phyloP scores from a whole-genome alignment of 306 rosid species.

The Datisca glomerata region DNA sequence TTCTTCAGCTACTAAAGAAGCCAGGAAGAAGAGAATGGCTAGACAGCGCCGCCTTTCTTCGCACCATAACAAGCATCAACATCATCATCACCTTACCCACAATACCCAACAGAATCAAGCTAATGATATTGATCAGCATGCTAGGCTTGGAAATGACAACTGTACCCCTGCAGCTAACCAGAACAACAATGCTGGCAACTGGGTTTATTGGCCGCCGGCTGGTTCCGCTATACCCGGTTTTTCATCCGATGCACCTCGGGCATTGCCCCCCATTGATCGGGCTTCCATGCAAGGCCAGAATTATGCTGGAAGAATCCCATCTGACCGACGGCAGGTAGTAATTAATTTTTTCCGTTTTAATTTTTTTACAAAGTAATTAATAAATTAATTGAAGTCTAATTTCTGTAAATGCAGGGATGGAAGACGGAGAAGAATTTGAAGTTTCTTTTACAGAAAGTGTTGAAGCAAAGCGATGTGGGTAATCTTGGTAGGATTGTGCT shows the following conservation, averaged over 20 bases:
- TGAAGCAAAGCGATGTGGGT: constrained; percentile 99
- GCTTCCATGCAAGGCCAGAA: constrained; percentile 33
- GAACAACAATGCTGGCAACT: constrained; percentile 31
- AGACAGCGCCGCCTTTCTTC: constrained; percentile 53
- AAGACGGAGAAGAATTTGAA: constrained; percentile 85
- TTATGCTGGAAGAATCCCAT: constrained; percentile 17
- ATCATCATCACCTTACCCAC: constrained; percentile 18
- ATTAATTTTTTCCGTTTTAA: too few relatives aligned
- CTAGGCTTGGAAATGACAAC: constrained; percentile 26
- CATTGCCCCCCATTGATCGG: constrained; percentile 19
- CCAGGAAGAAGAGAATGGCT: constrained; percentile 91
- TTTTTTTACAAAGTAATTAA: too few relatives aligned
- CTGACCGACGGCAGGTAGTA: constrained; percentile 51
- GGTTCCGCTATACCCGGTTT: constrained; percentile 20
- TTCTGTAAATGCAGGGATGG: constrained; percentile 76
- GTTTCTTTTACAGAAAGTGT: constrained; percentile 86
- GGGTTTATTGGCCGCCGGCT: constrained; percentile 59
- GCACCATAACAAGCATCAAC: constrained; percentile 30
- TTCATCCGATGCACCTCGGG: constrained; percentile 2
- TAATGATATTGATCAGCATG: constrained; percentile 14
- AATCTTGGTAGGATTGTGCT: constrained; percentile 86
- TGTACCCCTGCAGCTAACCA: constrained; percentile 24
- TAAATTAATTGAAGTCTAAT: too few relatives aligned
- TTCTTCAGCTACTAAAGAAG: constrained; percentile 82
- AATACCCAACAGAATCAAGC: constrained; percentile 19